phyloP scores from a whole-genome alignment of 2,329 filamentous ascomycete genomes.

The Phaeosphaeriaceae sp. region DNA sequence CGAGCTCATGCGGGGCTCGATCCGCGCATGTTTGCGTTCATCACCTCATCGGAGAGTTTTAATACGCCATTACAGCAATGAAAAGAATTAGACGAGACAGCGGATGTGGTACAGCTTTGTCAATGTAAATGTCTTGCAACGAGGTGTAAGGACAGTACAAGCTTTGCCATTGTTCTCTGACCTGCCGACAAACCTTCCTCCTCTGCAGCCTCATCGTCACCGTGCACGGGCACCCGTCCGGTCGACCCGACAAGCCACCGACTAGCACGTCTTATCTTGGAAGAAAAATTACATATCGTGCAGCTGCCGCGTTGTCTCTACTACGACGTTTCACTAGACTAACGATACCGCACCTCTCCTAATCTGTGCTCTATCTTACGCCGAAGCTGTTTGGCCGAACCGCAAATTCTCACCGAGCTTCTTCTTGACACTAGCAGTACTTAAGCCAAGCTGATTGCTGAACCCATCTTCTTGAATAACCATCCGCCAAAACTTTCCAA shows the following conservation, averaged over 20 bases:
- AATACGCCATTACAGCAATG: too few species aligned
- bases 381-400: neutral
- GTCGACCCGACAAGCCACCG: conserved; percentile 30
- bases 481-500: neutral
- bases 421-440: neutral
- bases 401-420: conserved; percentile 8
- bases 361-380: conserved; percentile 4
- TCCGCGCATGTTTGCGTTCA: too few species aligned
- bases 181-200: too few species aligned
- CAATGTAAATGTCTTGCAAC: too few species aligned
- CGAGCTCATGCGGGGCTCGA: neutral
- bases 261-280: conserved; percentile 36
- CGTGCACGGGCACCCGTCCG: conserved; percentile 30
- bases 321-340: neutral
- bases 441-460: conserved; percentile 1
- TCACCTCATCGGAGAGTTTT: too few species aligned
- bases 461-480: neutral
- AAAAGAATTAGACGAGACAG: too few species aligned
- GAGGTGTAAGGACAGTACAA: too few species aligned
- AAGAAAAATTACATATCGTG: conserved; percentile 35
- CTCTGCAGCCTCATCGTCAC: neutral
- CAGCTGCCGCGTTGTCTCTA: conserved; percentile 23
- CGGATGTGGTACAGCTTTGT: neutral
- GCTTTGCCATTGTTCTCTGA: too few species aligned
- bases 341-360: conserved; percentile 11